A percentile compares a stretch with the other conserved stretches of the same genome.
These are phyloP conservation scores for Podospora appendiculata DNA, from an alignment of 495 filamentous ascomycete species.

Conservation along the genomic window DNA sequence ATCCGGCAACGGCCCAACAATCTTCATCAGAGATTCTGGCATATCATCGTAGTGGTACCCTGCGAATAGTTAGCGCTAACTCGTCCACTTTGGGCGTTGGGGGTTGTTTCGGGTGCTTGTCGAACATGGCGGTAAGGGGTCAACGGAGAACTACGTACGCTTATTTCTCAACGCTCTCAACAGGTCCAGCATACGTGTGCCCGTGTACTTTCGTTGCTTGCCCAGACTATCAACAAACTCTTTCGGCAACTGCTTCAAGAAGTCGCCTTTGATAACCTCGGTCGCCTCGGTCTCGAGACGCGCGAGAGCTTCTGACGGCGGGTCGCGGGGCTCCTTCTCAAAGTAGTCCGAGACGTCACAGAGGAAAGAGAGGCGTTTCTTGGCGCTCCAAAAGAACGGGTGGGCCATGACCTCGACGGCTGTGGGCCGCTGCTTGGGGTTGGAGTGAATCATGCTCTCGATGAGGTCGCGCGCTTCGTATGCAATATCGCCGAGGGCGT, in stretches of 20 bases:
- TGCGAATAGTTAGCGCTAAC: too few species aligned
- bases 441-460: conserved; percentile 67
- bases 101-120: too few species aligned
- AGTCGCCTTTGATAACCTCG: conserved; percentile 50
- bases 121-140: too few species aligned
- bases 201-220: conserved; percentile 94
- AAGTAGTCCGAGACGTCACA: conserved; percentile 93
- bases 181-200: conserved; percentile 72
- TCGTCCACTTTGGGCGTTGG: too few species aligned
- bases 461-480: conserved; percentile 85
- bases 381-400: conserved; percentile 90
- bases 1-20: conserved; percentile 72
- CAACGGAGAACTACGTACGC: conserved; percentile 24
- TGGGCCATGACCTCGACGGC: conserved; percentile 75
- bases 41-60: conserved; percentile 85
- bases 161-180: conserved; percentile 91
- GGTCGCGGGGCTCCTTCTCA: conserved; percentile 79
- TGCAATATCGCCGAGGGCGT: conserved; percentile 68
- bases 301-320: conserved; percentile 60
- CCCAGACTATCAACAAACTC: conserved; percentile 80
- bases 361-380: conserved; percentile 82
- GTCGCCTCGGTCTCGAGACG: conserved; percentile 39
- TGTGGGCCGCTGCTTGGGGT: conserved; percentile 64
- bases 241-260: conserved; percentile 65
- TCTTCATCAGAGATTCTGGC: conserved; percentile 66